These are phyloP conservation scores for Cladophialophora immunda DNA, from an alignment of 2,329 filamentous ascomycete species.

Conservation along the genomic window DNA sequence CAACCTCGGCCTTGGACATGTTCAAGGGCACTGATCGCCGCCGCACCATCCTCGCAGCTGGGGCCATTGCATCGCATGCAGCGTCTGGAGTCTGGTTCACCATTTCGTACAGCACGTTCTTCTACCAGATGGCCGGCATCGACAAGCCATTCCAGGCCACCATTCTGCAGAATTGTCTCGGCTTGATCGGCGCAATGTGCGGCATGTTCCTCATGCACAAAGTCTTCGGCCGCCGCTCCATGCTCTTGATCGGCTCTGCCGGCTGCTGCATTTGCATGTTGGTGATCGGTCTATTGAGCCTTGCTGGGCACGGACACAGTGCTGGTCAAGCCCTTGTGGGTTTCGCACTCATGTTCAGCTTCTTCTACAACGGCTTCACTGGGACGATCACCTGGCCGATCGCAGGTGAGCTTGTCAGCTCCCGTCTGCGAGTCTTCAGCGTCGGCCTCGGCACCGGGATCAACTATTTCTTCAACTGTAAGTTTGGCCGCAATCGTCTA, in stretches of 20 bases:
- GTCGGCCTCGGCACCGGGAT: constrained; percentile 52
- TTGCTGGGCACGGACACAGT: constrained; percentile 47
- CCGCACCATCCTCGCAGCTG: constrained; percentile 59
- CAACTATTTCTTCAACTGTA: constrained; percentile 51
- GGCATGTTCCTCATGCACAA: constrained; percentile 48
- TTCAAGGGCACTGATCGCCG: constrained; percentile 45
- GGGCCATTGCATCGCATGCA: constrained; percentile 58
- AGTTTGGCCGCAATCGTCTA: constrained; percentile 6
- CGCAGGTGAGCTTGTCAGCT: constrained; percentile 50
- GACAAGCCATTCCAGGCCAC: constrained; percentile 44
- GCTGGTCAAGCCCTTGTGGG: constrained; percentile 52
- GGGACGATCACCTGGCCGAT: constrained; percentile 50
- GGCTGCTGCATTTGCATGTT: constrained; percentile 47
- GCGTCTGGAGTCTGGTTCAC: constrained; percentile 29
- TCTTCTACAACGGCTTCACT: constrained; percentile 53
- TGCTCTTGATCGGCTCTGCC: constrained; percentile 45
- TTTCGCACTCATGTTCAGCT: constrained; percentile 45
- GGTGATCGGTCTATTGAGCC: constrained; percentile 50
- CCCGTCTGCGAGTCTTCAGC: constrained; percentile 50
- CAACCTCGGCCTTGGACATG: constrained; percentile 42
- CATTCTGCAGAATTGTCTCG: constrained; percentile 44
- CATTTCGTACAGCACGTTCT: constrained; percentile 56
- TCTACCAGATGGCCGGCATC: constrained; percentile 56
- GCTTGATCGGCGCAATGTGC: constrained; percentile 48
- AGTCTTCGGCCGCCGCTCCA: constrained; percentile 48